Evolutionary conservation across 1,284 basidiomycete genomes (phyloP), one percentile per base, ranked within the genome.

Genomic region (Ustilago nuda): DNA sequence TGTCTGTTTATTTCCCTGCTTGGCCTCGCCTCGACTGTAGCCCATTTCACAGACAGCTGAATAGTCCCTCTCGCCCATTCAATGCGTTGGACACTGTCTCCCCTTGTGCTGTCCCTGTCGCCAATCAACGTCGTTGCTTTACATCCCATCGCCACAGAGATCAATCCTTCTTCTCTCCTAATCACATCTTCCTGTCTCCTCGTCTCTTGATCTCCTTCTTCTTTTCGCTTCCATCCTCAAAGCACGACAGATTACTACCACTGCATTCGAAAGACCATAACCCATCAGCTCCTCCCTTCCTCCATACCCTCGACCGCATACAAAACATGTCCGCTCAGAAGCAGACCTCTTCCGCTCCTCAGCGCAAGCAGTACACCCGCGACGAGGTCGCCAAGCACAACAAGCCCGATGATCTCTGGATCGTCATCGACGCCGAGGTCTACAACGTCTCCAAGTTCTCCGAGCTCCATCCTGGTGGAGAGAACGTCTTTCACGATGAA

Each of bases 341-440:
- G 63, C 73, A 82, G 65, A 56, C 63, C 39, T 67, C 66, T 19
- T 35, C 66, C 27, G 54, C 66, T 33, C 71, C 70, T 30, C 60
- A 74, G 66, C 70, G 66, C 66, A 86, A 89, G 85, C 79, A 86
- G 59, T 94, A 89, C 87, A 91, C 91, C 2, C 84, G 89, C 37
- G 92, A 89, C 48, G 94, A 96, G 61, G 93, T 96, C 58, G 91
- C 91, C 65, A 92, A 93, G 88, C 94, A 96, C 89, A 94, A 92
- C 87, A 92, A 90, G 87, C 92, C 94, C 87, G 92, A 94, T 67
- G 94, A 96, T 85, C 87, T 92, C 65, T 95, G 94, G 94, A 93
- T 96, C 23, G 90, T 94, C 74, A 82, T 85, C 39, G 84, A 85
- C 66, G 76, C 79, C 50, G 76, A 78, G 61, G 81, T 85, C 63